phyloP scores from a whole-genome alignment of 768 basidiomycete genomes.

The Hericium rajendrae region DNA sequence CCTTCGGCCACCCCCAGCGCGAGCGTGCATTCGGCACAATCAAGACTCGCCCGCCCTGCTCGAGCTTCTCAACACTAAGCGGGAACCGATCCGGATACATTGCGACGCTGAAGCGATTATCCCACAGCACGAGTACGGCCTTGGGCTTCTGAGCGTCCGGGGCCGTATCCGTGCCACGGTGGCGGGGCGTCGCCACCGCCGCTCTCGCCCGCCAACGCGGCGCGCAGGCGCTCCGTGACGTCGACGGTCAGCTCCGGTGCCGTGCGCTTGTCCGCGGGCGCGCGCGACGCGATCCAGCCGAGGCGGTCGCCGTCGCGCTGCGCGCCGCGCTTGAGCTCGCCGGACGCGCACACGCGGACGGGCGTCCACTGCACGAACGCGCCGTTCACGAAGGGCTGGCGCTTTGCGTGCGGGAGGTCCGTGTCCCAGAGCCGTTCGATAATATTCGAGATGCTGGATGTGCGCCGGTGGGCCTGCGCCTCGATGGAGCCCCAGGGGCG shows the following conservation, averaged over 20 bases:
- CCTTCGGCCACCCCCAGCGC: constrained; percentile 38
- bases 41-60: constrained; percentile 18
- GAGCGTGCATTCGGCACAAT: constrained; percentile 27
- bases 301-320: constrained; percentile 19
- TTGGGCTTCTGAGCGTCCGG: constrained; percentile 10
- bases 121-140: constrained; percentile 40
- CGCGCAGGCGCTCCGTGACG: constrained; percentile 26
- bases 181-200: no score
- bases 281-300: constrained; percentile 58
- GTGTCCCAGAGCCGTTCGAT: constrained; percentile 37
- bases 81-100: constrained; percentile 39
- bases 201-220: constrained; percentile 1
- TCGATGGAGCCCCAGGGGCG: constrained; percentile 66
- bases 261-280: constrained; percentile 30
- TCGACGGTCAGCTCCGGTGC: constrained; percentile 29
- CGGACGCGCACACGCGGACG: constrained; percentile 3
- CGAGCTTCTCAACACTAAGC: constrained; percentile 9
- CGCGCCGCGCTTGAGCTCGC: not conserved
- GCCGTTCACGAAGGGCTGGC: constrained; percentile 13
- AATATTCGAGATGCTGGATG: constrained; percentile 36
- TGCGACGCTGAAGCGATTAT: constrained; percentile 51
- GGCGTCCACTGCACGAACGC: constrained; percentile 12
- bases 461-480: constrained; percentile 50
- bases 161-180: no score
- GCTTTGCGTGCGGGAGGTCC: constrained; percentile 18